Evolutionary conservation across 495 filamentous ascomycete species (phyloP), one percentile per base, ranked within the genome.

Genomic region (Penicillium nucicola): DNA sequence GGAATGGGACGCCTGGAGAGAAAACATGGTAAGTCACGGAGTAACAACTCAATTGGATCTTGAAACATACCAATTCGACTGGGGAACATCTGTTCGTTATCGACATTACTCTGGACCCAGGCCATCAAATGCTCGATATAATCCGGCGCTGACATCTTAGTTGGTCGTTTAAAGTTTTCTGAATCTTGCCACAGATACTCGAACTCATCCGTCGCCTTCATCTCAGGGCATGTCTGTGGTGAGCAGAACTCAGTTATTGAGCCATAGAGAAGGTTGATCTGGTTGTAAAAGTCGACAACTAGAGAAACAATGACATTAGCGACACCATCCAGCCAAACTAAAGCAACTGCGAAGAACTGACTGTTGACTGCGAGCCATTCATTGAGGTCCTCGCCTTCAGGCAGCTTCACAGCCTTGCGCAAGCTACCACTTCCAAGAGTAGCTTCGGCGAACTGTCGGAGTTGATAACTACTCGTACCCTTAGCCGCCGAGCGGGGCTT

Each of bases 261-360:
- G 51, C 93, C 93, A 69, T 98, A 98, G 45, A 98, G 86, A 20
- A 98, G 84, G 73, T 98, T 98, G 69, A 97, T 93, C 69, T 98
- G 93, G 74, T 97, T 98, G 83, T 97, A 98, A 72, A 98, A 98
- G 69, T 98, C 93, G 74, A 98, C 93, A 64, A 98, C 92, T 96
- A 57, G 37, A 39, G 34, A 25, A 31, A 28, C 19, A 33, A 23
- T n/a, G n/a, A 6, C 4, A 25, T 56, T 33, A 57, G 52, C 34
- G 45, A 42, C 9, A 31, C 14, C 25, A 28, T 32, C 28, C 23
- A 7, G 10, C 4, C 17, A 6, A 36, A 14, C 41, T 7, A 15
- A 22, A 22, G 3, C 20, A 22, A 22, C 3, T 5, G 5, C 5
- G 5, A 3, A 22, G 20, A 14, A 39, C 80, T 44, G 73, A 95